Percentiles rank a stretch among this genome's conserved stretches.
Evolutionary conservation across 192 early-diverging fungal species (phyloP).

Genomic region (Powellomyces hirtus): DNA sequence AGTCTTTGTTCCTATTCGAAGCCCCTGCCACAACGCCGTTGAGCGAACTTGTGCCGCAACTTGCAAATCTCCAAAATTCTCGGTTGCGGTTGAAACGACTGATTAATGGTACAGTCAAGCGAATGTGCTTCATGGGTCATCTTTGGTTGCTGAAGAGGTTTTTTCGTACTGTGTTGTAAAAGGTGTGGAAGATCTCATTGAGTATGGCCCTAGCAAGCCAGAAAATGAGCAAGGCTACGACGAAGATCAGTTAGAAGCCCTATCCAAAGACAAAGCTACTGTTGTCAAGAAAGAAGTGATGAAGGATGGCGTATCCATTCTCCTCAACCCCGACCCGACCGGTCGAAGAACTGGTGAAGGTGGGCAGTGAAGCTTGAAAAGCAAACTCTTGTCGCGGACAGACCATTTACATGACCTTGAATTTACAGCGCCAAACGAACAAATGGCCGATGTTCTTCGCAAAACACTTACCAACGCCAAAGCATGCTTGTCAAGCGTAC

Average conservation of each 20-base stretch:
- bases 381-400: background rate
- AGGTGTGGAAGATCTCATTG: constrained; percentile 51
- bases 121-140: background rate
- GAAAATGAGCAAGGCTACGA: constrained; percentile 54
- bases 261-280: constrained; percentile 30
- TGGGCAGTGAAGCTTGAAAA: constrained; percentile 26
- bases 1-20: constrained; percentile 45
- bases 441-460: constrained; percentile 39
- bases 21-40: constrained; percentile 26
- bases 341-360: constrained; percentile 55
- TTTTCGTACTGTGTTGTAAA: background rate
- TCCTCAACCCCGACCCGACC: constrained; percentile 54
- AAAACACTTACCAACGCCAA: constrained; percentile 44
- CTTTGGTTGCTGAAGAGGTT: background rate
- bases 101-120: constrained; percentile 46
- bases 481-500: constrained; percentile 28
- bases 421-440: constrained; percentile 37
- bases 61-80: constrained; percentile 39
- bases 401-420: background rate
- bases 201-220: constrained; percentile 51
- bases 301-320: constrained; percentile 37
- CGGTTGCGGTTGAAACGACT: constrained; percentile 37
- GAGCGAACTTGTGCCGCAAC: constrained; percentile 24
- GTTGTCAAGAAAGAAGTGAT: constrained; percentile 27
- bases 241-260: constrained; percentile 55